These are phyloP conservation scores for Nitzschia palea DNA, from an alignment of 108 stramenopile species.

Conservation along the genomic window DNA sequence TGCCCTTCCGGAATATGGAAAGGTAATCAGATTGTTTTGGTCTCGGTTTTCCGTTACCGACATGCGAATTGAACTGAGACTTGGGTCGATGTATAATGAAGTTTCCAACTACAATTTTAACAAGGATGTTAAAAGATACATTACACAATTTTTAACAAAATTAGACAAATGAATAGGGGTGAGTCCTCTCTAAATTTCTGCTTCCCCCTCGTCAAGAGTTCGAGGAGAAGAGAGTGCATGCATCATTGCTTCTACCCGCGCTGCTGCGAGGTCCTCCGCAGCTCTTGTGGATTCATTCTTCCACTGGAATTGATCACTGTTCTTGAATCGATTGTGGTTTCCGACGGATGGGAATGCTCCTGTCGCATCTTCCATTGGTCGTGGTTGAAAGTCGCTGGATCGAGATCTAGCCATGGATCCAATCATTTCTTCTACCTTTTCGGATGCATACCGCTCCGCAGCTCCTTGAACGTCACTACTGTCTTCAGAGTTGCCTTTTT, in stretches of 20 bases:
- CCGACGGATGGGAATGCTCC: conserved; percentile 33
- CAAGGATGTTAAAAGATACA: not conserved
- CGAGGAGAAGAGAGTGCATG: conserved; percentile 31
- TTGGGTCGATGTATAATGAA: too few species aligned
- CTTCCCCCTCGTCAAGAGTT: conserved; percentile 25
- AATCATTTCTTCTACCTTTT: conserved; percentile 79
- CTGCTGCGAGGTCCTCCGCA: conserved; percentile 66
- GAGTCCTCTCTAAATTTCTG: conserved; percentile 17
- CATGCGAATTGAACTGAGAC: too few species aligned
- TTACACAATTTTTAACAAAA: not conserved
- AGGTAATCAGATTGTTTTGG: too few species aligned
- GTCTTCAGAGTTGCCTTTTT: conserved; percentile 20
- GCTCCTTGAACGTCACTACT: conserved; percentile 33
- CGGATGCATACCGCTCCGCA: conserved; percentile 61
- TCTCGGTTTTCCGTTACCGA: too few species aligned
- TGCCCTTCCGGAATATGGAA: too few species aligned
- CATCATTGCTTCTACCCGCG: conserved; percentile 77
- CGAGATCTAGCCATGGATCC: conserved; percentile 29
- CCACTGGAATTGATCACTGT: not conserved
- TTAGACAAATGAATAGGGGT: not conserved
- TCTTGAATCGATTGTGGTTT: not conserved
- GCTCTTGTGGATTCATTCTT: conserved; percentile 6
- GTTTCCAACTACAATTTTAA: too few species aligned
- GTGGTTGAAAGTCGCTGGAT: not conserved
- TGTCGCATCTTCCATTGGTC: conserved; percentile 23